Percentiles rank a stretch among this genome's conserved stretches.
Evolutionary conservation across 164 flowering plant species (phyloP).

Genomic region (Vitis rotundifolia): DNA sequence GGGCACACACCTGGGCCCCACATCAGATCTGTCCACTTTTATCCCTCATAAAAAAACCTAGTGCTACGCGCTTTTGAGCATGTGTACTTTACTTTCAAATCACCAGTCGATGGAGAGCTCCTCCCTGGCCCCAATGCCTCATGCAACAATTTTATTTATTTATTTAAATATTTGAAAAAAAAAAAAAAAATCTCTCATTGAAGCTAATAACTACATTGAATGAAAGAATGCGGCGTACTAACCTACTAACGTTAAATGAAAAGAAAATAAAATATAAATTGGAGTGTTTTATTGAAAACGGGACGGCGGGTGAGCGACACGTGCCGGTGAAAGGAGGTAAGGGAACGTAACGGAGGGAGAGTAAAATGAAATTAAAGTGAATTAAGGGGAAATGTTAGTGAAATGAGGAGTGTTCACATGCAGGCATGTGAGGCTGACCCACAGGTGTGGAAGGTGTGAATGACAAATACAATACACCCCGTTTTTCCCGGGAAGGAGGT

Average conservation of each 20-base stretch:
- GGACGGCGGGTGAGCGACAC: neutral
- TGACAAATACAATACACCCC: slow-evolving; percentile 36
- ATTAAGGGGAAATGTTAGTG: neutral
- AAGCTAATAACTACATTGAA: too few relatives aligned
- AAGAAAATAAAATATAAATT: too few relatives aligned
- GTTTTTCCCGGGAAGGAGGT: slow-evolving; percentile 50
- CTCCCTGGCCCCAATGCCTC: neutral
- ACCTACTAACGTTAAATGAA: too few relatives aligned
- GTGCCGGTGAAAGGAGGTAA: neutral
- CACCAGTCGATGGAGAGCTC: neutral
- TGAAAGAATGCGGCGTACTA: too few relatives aligned
- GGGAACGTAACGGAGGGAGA: neutral
- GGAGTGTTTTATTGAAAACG: too few relatives aligned
- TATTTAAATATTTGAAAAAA: neutral
- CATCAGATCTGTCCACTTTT: slow-evolving; percentile 15
- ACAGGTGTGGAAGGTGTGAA: slow-evolving; percentile 24
- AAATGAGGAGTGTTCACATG: slow-evolving; percentile 37
- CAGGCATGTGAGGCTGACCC: slow-evolving; percentile 53
- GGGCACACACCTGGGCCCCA: slow-evolving; percentile 22
- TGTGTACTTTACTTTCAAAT: neutral
- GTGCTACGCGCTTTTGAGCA: slow-evolving; percentile 7
- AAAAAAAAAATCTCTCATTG: too few relatives aligned
- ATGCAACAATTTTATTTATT: neutral
- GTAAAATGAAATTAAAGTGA: neutral
- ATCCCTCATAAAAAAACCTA: neutral